Conservation (phyloP, 441 rosid species). For the Euphorbia celastroides region DNA sequence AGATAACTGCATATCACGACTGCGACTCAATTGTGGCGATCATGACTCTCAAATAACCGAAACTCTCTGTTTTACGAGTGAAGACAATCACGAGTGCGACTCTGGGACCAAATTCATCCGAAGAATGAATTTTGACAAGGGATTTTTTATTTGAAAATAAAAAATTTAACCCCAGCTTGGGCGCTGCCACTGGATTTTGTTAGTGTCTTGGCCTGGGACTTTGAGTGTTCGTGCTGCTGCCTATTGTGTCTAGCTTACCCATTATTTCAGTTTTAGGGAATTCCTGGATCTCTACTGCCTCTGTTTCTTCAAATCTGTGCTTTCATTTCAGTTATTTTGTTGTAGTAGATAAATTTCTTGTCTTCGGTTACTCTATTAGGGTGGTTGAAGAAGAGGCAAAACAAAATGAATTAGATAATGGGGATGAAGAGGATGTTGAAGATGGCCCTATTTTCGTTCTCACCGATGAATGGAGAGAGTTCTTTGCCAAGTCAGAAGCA, state of each 20-base stretch:
- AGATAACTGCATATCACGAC: too few relatives aligned
- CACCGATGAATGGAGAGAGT: conserved; percentile 63
- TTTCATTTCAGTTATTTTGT: neutral
- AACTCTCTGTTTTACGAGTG: too few relatives aligned
- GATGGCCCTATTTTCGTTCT: conserved; percentile 50
- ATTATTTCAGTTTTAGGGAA: neutral
- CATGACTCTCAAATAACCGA: too few relatives aligned
- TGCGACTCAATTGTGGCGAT: too few relatives aligned
- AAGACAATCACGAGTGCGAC: too few relatives aligned
- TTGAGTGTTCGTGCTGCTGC: neutral
- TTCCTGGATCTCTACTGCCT: neutral
- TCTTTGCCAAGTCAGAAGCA: conserved; percentile 59
- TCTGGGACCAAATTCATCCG: too few relatives aligned
- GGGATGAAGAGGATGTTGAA: conserved; percentile 26
- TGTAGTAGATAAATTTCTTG: neutral
- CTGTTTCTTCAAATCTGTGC: neutral
- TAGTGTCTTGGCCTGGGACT: neutral
- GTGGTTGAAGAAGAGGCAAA: conserved; percentile 25
- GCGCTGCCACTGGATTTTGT: too few relatives aligned
- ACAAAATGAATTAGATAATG: conserved; percentile 20
- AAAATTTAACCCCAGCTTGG: too few relatives aligned
- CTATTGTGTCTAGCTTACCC: neutral
- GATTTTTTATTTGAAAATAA: too few relatives aligned
- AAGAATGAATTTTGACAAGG: too few relatives aligned
- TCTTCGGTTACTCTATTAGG: conserved; percentile 20